Evolutionary conservation across 148 eudicot species (phyloP).

Genomic region (Vaccinium myrtillus): DNA sequence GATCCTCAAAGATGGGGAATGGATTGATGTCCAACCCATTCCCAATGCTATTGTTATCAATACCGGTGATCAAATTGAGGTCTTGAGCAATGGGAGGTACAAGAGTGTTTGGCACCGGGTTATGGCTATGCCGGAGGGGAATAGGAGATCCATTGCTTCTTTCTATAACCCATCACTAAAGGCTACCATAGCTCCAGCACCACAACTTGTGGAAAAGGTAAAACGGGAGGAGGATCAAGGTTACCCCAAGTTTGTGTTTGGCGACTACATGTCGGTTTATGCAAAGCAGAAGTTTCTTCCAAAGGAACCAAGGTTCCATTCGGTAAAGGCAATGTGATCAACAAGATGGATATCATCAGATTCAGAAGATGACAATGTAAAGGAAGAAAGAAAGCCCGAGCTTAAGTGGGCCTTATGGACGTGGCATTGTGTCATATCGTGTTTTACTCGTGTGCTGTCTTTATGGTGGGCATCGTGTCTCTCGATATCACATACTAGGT

Average conservation of each 20-base stretch:
- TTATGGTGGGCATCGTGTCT: background rate
- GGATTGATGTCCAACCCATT: conserved; percentile 84
- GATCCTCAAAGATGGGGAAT: conserved; percentile 67
- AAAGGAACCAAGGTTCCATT: conserved; percentile 82
- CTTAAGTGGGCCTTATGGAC: background rate
- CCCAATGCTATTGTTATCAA: conserved; percentile 78
- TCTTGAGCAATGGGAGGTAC: conserved; percentile 79
- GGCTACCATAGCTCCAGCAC: conserved; percentile 73
- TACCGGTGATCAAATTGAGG: conserved; percentile 93
- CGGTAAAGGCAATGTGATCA: conserved; percentile 54
- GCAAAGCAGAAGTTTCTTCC: conserved; percentile 77
- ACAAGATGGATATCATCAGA: background rate
- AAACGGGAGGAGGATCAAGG: conserved; percentile 15
- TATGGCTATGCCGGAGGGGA: conserved; percentile 47
- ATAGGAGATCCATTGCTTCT: conserved; percentile 74
- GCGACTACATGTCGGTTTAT: conserved; percentile 85
- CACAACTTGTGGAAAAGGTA: conserved; percentile 34
- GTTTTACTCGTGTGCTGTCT: background rate
- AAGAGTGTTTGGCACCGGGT: conserved; percentile 91
- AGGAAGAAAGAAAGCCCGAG: background rate
- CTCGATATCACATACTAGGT: background rate
- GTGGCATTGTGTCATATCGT: background rate
- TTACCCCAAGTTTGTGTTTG: conserved; percentile 78
- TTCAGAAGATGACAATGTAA: background rate
- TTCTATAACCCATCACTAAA: conserved; percentile 74